Base-by-base conservation (phyloP, 2,329 filamentous ascomycete genomes). In the Epichloe gansuensis region DNA sequence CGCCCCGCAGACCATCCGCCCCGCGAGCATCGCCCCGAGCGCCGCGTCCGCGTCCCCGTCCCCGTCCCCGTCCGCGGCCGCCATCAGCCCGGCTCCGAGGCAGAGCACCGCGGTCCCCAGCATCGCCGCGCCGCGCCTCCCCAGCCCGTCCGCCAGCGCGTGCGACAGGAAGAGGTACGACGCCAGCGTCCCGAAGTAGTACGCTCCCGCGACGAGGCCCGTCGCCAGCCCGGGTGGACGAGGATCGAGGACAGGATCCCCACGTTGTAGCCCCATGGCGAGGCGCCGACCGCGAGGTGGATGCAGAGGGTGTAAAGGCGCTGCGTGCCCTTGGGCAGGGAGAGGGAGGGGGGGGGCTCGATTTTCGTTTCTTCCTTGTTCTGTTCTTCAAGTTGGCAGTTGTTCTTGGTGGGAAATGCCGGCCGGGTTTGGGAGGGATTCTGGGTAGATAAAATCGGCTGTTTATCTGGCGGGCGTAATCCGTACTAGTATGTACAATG, bases 201-300 rank as follows among this genome's bases (percentile, higher is more conserved):
- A 81, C 36, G 78, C 72, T 41, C 71, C 74, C 1, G 77, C 79
- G 58, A 81, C 73, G 40, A 76, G 61, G 7, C 77, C 77, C 49
- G 61, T n/a, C 66, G 64, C 65, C 77, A 81, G 17, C 77, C 77
- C 0, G 73, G 72, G 57, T 79, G 73, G 5, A 78, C 74, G 50
- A 79, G 74, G 39, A 81, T 68, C 1, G 76, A 76, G 1, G 75
- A 75, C 17, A 80, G 67, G 43, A 81, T 70, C 50, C 77, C 78
- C 57, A 81, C 73, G 59, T 80, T 78, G 62, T 81, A 80, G 13
- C 77, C 76, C 75, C 76, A 79, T 25, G 76, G 70, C 39, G 77
- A 75, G 2, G 76, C 75, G 12, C 75, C 76, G n/a, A 80, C 58
- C 1, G 74, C 75, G 52, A 78, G 76, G 58, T 78, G 76, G 9